Evolutionary conservation across 139 green algal genomes (phyloP).

Genomic region (Cymbomonas tetramitiformis): DNA sequence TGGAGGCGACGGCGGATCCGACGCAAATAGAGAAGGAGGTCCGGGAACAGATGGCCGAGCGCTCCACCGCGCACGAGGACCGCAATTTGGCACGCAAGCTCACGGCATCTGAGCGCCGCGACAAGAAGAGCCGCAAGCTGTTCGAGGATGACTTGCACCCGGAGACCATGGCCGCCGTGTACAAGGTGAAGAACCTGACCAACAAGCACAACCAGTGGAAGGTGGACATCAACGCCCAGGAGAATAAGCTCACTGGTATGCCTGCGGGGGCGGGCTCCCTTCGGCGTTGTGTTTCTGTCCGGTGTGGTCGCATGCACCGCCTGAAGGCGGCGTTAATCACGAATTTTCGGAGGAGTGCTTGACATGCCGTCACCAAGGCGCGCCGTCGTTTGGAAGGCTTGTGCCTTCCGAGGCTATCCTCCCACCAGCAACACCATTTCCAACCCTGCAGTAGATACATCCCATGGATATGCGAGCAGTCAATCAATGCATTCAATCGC

Average conservation of each 20-base stretch:
- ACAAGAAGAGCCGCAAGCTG: constrained; percentile 89
- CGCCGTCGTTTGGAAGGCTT: too few species aligned
- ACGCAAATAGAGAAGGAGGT: constrained; percentile 83
- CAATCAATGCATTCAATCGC: too few species aligned
- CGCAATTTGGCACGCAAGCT: constrained; percentile 85
- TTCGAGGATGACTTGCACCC: constrained; percentile 35
- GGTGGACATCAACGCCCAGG: constrained; percentile 77
- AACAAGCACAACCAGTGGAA: constrained; percentile 63
- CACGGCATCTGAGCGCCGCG: constrained; percentile 68
- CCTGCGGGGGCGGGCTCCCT: too few species aligned
- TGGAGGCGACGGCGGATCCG: constrained; percentile 53
- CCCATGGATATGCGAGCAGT: too few species aligned
- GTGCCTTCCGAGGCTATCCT: too few species aligned
- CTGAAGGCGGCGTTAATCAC: too few species aligned
- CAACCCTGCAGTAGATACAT: too few species aligned
- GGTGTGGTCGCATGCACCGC: too few species aligned
- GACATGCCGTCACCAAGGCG: too few species aligned
- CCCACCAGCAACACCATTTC: too few species aligned
- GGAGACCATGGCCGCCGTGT: constrained; percentile 30
- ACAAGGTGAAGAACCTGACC: constrained; percentile 32
- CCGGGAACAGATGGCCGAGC: constrained; percentile 60
- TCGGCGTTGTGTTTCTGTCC: too few species aligned
- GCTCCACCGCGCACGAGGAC: constrained; percentile 73
- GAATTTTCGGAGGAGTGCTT: too few species aligned
- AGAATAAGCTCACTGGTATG: constrained; percentile 65